phyloP scores from a whole-genome alignment of 2,329 filamentous ascomycete species.

The Cladophialophora psammophila region DNA sequence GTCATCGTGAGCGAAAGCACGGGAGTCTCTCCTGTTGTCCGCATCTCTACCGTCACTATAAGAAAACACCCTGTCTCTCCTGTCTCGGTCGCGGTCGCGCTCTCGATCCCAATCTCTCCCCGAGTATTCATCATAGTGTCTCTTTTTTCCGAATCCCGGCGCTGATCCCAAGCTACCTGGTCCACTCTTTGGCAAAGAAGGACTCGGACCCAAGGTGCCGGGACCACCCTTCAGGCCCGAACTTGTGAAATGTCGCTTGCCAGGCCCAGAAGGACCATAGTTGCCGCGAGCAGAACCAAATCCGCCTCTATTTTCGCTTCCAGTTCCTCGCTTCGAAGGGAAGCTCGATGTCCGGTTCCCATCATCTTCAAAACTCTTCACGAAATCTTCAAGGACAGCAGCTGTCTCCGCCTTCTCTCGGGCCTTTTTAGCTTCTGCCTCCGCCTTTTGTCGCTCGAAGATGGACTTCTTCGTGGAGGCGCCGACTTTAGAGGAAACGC shows the following conservation, averaged over 20 bases:
- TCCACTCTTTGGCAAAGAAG: constrained; percentile 60
- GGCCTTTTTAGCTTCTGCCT: constrained; percentile 85
- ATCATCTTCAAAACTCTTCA: constrained; percentile 70
- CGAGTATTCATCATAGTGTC: constrained; percentile 54
- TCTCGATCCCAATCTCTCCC: constrained; percentile 47
- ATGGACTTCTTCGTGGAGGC: constrained; percentile 78
- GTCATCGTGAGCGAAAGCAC: constrained; percentile 19
- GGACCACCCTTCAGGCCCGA: constrained; percentile 58
- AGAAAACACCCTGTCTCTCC: constrained; percentile 30
- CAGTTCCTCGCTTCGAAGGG: constrained; percentile 42
- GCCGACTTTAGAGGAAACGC: constrained; percentile 69
- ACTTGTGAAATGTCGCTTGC: constrained; percentile 69
- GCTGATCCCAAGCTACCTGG: constrained; percentile 68
- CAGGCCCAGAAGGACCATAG: constrained; percentile 48
- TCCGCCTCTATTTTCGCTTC: constrained; percentile 42
- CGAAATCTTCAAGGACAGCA: constrained; percentile 84
- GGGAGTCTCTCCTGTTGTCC: constrained; percentile 13
- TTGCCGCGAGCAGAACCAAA: constrained; percentile 42
- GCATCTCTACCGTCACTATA: constrained; percentile 24
- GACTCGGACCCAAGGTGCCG: constrained; percentile 55
- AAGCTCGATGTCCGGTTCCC: constrained; percentile 36
- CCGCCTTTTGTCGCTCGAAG: constrained; percentile 87
- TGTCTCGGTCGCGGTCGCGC: constrained; percentile 24
- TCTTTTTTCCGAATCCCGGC: constrained; percentile 62
- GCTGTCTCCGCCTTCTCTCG: constrained; percentile 87